phyloP scores from a whole-genome alignment of 495 filamentous ascomycete species.

The Chaetomium cochliodes region DNA sequence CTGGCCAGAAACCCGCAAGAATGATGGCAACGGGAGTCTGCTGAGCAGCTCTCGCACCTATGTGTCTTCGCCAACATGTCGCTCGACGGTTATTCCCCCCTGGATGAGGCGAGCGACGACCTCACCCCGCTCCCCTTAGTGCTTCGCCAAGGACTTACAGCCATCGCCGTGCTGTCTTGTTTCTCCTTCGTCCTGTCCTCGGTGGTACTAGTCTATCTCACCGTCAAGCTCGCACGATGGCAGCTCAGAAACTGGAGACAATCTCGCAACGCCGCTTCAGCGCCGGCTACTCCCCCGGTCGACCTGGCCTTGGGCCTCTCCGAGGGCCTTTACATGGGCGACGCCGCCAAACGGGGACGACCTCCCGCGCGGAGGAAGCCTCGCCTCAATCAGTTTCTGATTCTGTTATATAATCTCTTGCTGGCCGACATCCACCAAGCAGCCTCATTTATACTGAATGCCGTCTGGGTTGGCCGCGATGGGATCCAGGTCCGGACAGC shows the following conservation, averaged over 20 bases:
- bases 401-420: conserved; percentile 72
- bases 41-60: conserved; percentile 9
- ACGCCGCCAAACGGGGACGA: neutral
- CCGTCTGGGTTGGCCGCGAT: conserved; percentile 57
- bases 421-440: conserved; percentile 73
- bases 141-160: conserved; percentile 50
- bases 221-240: conserved; percentile 55
- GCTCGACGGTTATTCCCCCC: neutral
- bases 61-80: conserved; percentile 2
- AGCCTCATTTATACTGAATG: conserved; percentile 64
- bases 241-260: conserved; percentile 29
- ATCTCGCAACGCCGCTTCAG: neutral
- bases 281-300: conserved; percentile 3
- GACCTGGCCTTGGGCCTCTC: conserved; percentile 30
- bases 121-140: conserved; percentile 46
- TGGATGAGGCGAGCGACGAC: conserved; percentile 14
- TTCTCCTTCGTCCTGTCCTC: conserved; percentile 55
- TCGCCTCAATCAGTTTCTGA: conserved; percentile 64
- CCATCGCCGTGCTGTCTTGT: conserved; percentile 51
- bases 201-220: conserved; percentile 51
- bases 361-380: conserved; percentile 18
- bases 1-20: neutral
- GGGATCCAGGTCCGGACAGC: conserved; percentile 55
- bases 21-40: conserved; percentile 6
- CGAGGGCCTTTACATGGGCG: conserved; percentile 24